A percentile compares a stretch with the other conserved stretches of the same genome.
phyloP scores from a whole-genome alignment of 2,329 filamentous ascomycete species.

The Fusarium sp. region DNA sequence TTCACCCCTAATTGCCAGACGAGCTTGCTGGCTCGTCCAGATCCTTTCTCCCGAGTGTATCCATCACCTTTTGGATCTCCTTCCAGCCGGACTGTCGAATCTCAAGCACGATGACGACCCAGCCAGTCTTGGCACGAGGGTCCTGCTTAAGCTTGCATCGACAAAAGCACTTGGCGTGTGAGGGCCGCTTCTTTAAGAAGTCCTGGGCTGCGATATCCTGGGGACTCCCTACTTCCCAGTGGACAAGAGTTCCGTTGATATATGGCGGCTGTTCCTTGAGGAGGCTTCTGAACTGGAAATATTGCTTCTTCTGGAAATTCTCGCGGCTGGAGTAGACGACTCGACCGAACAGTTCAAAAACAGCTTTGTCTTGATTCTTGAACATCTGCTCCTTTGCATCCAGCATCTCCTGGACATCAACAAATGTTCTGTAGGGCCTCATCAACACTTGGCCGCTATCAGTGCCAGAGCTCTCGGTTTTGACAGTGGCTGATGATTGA shows the following conservation, averaged over 20 bases:
- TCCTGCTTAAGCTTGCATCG: constrained; percentile 42
- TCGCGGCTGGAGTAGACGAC: constrained; percentile 66
- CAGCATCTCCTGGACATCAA: constrained; percentile 68
- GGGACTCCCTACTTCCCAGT: constrained; percentile 43
- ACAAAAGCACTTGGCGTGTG: constrained; percentile 46
- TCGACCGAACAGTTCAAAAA: constrained; percentile 70
- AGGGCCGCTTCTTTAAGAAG: constrained; percentile 33
- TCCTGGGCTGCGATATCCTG: constrained; percentile 40
- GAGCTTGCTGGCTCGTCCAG: constrained; percentile 33
- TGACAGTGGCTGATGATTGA: constrained; percentile 13
- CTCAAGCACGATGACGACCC: constrained; percentile 39
- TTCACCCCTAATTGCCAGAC: neutral
- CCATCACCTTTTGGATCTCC: constrained; percentile 40
- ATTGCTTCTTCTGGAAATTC: constrained; percentile 58
- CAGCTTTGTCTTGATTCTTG: constrained; percentile 48
- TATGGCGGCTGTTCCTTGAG: constrained; percentile 66
- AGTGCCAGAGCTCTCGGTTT: neutral
- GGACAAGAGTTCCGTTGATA: constrained; percentile 43
- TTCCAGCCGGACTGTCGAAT: constrained; percentile 45
- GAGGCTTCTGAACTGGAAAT: constrained; percentile 70
- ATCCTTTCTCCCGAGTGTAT: constrained; percentile 42
- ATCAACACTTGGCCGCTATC: constrained; percentile 9
- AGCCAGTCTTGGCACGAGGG: constrained; percentile 34
- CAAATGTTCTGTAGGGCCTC: constrained; percentile 59
- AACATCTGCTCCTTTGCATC: constrained; percentile 51